Evolutionary conservation across 805 yeast genomes (phyloP), one percentile per base, ranked within the genome.

Genomic region (Candida andamanensis): DNA sequence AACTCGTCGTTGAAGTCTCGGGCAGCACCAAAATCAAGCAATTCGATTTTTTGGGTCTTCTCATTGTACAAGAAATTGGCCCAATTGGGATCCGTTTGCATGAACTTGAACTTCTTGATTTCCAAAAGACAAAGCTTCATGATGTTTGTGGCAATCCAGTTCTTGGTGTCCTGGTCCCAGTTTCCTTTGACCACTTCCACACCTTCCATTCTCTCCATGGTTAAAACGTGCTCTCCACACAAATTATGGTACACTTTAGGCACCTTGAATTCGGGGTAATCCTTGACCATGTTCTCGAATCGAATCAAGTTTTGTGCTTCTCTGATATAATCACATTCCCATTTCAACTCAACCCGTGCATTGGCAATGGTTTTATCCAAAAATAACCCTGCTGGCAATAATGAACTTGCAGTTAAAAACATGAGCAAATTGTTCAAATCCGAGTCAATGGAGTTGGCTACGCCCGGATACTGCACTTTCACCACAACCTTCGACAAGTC

Each of bases 71-170:
- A 60, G 61, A 92, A 92, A 56, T 92, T 92, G 27, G 98, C 97
- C 98, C 98, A 92, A 57, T 92, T 92, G 31, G 98, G 98, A 61
- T 92, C 98, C 1, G 97, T 90, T 61, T 92, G 98, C 98, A 92
- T 92, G 61, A 81, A 90, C 49, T 73, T 74, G 63, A 82, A 89
- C 45, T 74, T 64, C 10, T 87, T 85, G 54, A 92, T 84, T 59
- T 92, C 98, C 45, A 73, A 67, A 29, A 92, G 63, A 50, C 96
- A 87, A 25, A 92, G 67, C 42, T 85, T 73, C 95, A 92, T 83
- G 32, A 92, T 78, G 43, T 81, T 73, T 3, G 85, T 74, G 12
- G 95, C 94, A 32, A 92, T 80, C 76, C 83, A 83, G 58, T 92
- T 67, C 40, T 73, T 77, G 6, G 81, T 76, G 6, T 74, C 76